Conservation (phyloP, 148 eudicot genomes). For the Limonium bicolor region DNA sequence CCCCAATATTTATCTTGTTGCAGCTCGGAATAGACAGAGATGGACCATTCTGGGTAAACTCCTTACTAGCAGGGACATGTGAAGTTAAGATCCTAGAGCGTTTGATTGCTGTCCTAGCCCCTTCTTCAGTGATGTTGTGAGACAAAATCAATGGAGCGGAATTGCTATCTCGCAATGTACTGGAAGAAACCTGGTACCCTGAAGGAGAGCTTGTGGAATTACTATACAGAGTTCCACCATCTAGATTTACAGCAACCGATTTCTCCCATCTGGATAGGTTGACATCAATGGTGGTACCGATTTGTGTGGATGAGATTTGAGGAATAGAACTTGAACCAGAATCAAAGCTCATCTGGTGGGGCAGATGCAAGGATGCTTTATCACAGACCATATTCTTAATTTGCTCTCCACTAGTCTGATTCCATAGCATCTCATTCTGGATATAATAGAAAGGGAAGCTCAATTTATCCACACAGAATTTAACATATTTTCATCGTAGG, state of each 20-base stretch:
- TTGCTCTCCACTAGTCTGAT: no score
- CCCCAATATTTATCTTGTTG: slow-evolving; percentile 20
- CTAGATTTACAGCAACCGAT: slow-evolving; percentile 23
- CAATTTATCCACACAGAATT: no score
- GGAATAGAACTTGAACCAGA: no score
- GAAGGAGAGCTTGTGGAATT: slow-evolving; percentile 26
- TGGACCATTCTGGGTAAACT: slow-evolving; percentile 24
- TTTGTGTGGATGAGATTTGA: slow-evolving; percentile 22
- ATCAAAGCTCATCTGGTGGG: slow-evolving; percentile 26
- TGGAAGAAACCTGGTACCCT: slow-evolving; percentile 29
- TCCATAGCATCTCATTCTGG: no score
- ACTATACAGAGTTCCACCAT: slow-evolving; percentile 31
- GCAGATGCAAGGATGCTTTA: no score
- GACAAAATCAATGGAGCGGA: slow-evolving; percentile 36
- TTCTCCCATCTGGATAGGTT: slow-evolving; percentile 36
- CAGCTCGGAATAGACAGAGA: slow-evolving; percentile 21
- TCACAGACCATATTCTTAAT: no score
- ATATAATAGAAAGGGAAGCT: no score
- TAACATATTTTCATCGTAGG: no score
- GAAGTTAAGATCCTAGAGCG: slow-evolving; percentile 51
- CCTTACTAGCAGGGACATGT: slow-evolving; percentile 22
- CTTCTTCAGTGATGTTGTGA: slow-evolving; percentile 71
- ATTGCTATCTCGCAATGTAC: slow-evolving; percentile 34
- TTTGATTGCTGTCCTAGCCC: slow-evolving; percentile 71
- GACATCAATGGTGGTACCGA: slow-evolving; percentile 20